phyloP scores from a whole-genome alignment of 345 rosid genomes.

The Populus nigra region DNA sequence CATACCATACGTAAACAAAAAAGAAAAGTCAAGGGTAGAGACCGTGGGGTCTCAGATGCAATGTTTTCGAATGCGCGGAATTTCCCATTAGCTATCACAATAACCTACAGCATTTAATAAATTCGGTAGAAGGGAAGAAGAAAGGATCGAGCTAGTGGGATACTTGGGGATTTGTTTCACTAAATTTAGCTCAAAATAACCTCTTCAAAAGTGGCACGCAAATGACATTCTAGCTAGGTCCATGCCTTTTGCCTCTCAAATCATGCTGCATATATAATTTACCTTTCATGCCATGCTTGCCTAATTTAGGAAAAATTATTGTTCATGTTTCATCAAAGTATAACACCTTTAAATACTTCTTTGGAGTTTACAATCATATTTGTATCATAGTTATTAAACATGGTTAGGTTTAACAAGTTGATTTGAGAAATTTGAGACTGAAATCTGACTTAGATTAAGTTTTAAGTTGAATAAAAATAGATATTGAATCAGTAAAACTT shows the following conservation, averaged over 20 bases:
- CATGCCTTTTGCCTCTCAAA: background rate
- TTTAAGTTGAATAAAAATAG: too few species aligned
- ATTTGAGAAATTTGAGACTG: fast-evolving
- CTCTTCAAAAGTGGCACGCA: background rate
- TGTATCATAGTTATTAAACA: too few species aligned
- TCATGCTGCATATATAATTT: background rate
- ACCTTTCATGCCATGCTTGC: too few species aligned
- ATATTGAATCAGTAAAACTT: fast-evolving
- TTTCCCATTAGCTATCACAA: background rate
- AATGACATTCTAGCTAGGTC: too few species aligned
- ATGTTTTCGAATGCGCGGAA: background rate
- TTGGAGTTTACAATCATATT: too few species aligned
- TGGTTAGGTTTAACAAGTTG: too few species aligned
- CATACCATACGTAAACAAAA: too few species aligned
- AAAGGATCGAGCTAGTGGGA: too few species aligned
- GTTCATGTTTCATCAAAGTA: too few species aligned
- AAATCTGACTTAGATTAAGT: fast-evolving
- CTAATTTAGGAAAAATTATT: too few species aligned
- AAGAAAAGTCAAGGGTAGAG: background rate
- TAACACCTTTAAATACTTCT: too few species aligned
- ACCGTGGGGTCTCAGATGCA: background rate
- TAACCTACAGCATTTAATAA: background rate
- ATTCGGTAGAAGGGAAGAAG: too few species aligned
- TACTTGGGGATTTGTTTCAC: background rate
- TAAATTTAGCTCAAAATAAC: background rate